Percentiles rank a stretch among this genome's conserved stretches.
Evolutionary conservation across 2,329 filamentous ascomycete genomes (phyloP).

Genomic region (Ophiostoma tasmaniense): DNA sequence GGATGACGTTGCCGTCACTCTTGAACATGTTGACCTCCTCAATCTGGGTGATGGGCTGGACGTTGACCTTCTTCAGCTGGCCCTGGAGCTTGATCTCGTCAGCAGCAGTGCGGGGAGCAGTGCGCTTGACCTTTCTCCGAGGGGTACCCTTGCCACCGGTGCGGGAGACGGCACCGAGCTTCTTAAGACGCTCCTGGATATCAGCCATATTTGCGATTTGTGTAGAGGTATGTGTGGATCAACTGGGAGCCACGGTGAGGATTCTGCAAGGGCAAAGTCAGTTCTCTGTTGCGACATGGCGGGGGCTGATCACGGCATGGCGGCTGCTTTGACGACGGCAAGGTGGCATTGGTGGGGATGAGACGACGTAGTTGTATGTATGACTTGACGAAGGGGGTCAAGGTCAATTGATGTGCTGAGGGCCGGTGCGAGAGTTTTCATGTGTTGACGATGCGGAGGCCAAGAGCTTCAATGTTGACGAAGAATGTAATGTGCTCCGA

Average conservation of each 20-base stretch:
- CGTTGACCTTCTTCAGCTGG: slow-evolving; percentile 97
- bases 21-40: slow-evolving; percentile 99
- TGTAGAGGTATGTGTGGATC: slow-evolving; percentile 1
- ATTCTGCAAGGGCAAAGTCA: not conserved
- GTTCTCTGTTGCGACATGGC: not conserved
- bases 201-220: slow-evolving; percentile 38
- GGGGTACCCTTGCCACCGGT: slow-evolving; percentile 96
- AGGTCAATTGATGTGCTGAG: not conserved
- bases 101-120: slow-evolving; percentile 81
- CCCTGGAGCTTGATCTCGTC: slow-evolving; percentile 99
- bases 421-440: not conserved
- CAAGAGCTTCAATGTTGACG: not conserved
- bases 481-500: not conserved
- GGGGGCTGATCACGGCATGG: not conserved
- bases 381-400: not conserved
- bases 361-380: not conserved
- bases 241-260: slow-evolving; percentile 18
- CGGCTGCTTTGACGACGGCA: not conserved
- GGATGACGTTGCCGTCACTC: slow-evolving; percentile 98
- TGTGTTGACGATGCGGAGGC: not conserved
- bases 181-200: slow-evolving; percentile 52
- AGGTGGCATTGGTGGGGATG: not conserved
- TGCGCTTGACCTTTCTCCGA: slow-evolving; percentile 96
- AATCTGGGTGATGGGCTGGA: slow-evolving; percentile 97
- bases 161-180: slow-evolving; percentile 46